Evolutionary conservation across 2,329 filamentous ascomycete genomes (phyloP).

Genomic region (Metarhizium anisopliae): DNA sequence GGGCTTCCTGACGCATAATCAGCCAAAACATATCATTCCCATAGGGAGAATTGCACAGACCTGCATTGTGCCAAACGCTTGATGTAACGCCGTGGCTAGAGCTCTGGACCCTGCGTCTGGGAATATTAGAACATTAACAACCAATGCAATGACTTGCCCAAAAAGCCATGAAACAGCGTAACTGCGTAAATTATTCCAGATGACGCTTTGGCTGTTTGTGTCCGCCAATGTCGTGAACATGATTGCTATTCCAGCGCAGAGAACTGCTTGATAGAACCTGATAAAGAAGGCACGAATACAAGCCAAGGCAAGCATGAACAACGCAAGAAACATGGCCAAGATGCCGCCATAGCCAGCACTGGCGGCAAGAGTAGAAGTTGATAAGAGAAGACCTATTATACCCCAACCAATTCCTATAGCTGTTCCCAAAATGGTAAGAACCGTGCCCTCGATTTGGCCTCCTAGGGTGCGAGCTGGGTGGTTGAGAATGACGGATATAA

Average conservation of each 20-base stretch:
- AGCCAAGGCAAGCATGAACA: constrained; percentile 43
- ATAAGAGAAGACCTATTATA: constrained; percentile 42
- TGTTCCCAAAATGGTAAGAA: constrained; percentile 44
- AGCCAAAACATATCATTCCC: background rate
- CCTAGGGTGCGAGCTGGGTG: constrained; percentile 48
- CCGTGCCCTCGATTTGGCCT: constrained; percentile 45
- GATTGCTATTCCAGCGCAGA: constrained; percentile 47
- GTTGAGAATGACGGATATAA: constrained; percentile 47
- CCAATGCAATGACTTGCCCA: constrained; percentile 43
- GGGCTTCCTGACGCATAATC: constrained; percentile 17
- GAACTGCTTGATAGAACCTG: constrained; percentile 44
- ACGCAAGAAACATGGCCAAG: constrained; percentile 43
- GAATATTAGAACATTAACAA: constrained; percentile 37
- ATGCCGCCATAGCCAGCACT: constrained; percentile 43
- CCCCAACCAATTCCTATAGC: constrained; percentile 47
- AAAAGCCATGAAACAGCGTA: constrained; percentile 48
- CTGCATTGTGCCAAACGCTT: constrained; percentile 37
- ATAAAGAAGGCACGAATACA: constrained; percentile 47
- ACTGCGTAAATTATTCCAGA: constrained; percentile 40
- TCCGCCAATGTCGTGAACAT: constrained; percentile 44
- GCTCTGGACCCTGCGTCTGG: constrained; percentile 48
- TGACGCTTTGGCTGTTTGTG: constrained; percentile 29
- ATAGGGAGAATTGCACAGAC: constrained; percentile 16
- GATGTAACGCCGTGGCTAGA: constrained; percentile 37
- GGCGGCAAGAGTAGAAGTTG: constrained; percentile 37